phyloP scores from a whole-genome alignment of 2,329 filamentous ascomycete species.

The Ceratocystis diversiconidia region DNA sequence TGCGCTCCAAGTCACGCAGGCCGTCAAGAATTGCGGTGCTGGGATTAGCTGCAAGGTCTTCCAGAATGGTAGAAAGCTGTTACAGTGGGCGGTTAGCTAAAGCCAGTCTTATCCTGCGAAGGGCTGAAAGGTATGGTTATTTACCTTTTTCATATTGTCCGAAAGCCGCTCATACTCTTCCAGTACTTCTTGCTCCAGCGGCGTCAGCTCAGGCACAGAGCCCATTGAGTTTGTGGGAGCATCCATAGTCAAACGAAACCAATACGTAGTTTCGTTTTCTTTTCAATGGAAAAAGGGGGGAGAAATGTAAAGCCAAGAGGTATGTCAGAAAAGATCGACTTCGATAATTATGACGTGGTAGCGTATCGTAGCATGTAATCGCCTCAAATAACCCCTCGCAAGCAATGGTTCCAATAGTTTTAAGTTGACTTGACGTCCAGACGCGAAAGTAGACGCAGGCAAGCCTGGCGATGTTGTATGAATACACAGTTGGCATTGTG shows the following conservation, averaged over 20 bases:
- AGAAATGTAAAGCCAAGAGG: not conserved
- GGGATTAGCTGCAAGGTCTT: constrained; percentile 52
- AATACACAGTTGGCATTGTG: not conserved
- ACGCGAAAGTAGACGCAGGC: not conserved
- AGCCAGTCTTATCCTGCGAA: not conserved
- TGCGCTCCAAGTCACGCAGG: constrained; percentile 75
- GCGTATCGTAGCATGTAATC: too few relatives aligned
- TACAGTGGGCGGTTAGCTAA: not conserved
- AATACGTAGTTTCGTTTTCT: not conserved
- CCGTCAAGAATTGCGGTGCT: constrained; percentile 75
- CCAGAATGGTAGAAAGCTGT: constrained; percentile 46
- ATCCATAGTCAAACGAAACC: constrained; percentile 9
- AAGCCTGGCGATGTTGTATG: not conserved
- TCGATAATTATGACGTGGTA: not conserved
- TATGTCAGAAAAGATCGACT: not conserved
- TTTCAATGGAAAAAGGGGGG: not conserved
- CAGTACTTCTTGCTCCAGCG: constrained; percentile 83
- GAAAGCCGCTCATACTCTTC: constrained; percentile 84
- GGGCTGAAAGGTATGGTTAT: constrained; percentile 3
- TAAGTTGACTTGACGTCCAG: not conserved
- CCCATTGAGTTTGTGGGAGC: constrained; percentile 10
- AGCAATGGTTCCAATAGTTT: too few relatives aligned
- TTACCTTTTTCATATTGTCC: constrained; percentile 80
- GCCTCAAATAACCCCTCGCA: too few relatives aligned
- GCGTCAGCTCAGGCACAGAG: constrained; percentile 46